Base-by-base conservation (phyloP, 352 stramenopile genomes). In the Phytophthora multivora region DNA sequence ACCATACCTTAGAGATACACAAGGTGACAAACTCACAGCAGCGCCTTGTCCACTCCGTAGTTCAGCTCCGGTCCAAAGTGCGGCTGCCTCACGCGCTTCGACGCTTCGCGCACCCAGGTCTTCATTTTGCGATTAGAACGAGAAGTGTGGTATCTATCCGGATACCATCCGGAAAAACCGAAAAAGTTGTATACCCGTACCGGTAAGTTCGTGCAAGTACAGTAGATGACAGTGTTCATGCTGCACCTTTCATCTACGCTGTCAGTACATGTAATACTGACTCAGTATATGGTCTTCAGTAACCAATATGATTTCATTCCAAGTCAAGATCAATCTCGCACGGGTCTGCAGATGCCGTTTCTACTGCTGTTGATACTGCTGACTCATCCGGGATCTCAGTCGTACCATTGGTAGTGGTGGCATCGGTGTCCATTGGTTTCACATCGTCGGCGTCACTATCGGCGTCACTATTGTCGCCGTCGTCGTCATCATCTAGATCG, bases 101-200 rank as follows among this genome's bases (percentile, higher is more conserved):
- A 51, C 11, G 81, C 81, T 33, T 80, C 71, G 1, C 84, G 77
- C 57, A 95, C 83, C 80, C 84, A 95, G 40, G 69, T 86, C 68
- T 90, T 91, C 86, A 95, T 95, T 26, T 12, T 16, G 12, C 35
- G 35, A 9, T 33, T 33, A 12, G 26, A 31, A 31, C 10, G 10
- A 33, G 10, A 28, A 9, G 40, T 47, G 21, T 48, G 13, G 4
- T 40, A 18, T 10, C n/a, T n/a, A 26, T 47, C 40, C 40, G 40
- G 40, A 47, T 47, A 31, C n/a, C 11, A 30, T 47, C 18, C 40
- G 19, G 18, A 47, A 31, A 47, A 43, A 40, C 13, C 25, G 5
- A 23, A 2, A n/a, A n/a, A n/a, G n/a, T n/a, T n/a, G n/a, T n/a
- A n/a, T n/a, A n/a, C n/a, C n/a, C n/a, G n/a, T n/a, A n/a, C n/a